Percentiles rank a stretch among this genome's conserved stretches.
Conservation (phyloP, 768 basidiomycete genomes). For the Royoungia palumana region DNA sequence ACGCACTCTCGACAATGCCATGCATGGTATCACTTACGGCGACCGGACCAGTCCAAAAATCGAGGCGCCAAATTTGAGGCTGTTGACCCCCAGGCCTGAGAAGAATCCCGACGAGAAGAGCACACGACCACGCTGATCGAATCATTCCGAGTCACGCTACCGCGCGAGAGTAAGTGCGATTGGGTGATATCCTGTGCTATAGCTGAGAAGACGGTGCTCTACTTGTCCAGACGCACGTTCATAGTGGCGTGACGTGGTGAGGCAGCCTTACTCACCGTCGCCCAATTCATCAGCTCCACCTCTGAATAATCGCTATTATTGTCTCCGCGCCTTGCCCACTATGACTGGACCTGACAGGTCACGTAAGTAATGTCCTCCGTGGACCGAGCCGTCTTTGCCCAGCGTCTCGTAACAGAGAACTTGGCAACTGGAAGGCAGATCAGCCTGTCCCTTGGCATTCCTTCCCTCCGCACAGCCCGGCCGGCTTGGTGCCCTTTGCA, state of each 20-base stretch:
- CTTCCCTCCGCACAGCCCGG: conserved; percentile 4
- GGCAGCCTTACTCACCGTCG: background rate
- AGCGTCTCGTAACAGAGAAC: background rate
- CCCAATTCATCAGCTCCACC: background rate
- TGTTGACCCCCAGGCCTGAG: no score
- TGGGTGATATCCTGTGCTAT: conserved; percentile 13
- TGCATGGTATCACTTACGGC: no score
- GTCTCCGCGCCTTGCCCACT: no score
- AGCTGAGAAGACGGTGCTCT: conserved; percentile 7
- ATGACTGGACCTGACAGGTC: background rate
- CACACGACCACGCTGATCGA: background rate
- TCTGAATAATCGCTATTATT: no score
- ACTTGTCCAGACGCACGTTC: conserved; percentile 14
- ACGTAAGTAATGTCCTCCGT: conserved; percentile 10
- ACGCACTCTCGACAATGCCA: background rate
- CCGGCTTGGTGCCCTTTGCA: conserved; percentile 5
- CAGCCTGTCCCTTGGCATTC: conserved; percentile 4
- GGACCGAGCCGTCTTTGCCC: background rate
- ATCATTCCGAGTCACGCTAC: conserved; percentile 1
- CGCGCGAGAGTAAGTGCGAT: conserved; percentile 15
- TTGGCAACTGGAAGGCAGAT: background rate
- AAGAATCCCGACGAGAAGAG: background rate
- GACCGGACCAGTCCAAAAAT: background rate
- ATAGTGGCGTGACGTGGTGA: conserved; percentile 21
- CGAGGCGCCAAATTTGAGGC: no score